These are phyloP conservation scores for Boletus eberwhitei DNA, from an alignment of 768 basidiomycete species.

Conservation along the genomic window DNA sequence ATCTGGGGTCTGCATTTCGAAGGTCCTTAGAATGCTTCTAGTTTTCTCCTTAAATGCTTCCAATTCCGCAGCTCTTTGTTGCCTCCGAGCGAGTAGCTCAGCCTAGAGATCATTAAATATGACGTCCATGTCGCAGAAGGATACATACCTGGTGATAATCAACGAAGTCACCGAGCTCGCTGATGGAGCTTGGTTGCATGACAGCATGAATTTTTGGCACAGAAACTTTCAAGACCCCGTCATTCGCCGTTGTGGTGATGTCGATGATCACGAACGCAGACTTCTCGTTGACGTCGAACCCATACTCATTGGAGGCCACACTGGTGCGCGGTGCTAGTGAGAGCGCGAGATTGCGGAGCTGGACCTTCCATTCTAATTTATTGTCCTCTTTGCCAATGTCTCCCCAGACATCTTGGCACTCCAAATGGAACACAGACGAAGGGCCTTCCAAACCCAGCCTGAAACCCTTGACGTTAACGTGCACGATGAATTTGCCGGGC, in stretches of 20 bases:
- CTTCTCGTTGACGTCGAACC: slow-evolving; percentile 57
- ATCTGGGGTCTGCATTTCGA: slow-evolving; percentile 56
- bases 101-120: slow-evolving; percentile 42
- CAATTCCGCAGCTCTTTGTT: slow-evolving; percentile 74
- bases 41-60: slow-evolving; percentile 83
- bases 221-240: slow-evolving; percentile 44
- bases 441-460: slow-evolving; percentile 73
- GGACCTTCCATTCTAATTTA: slow-evolving; percentile 61
- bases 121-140: not conserved
- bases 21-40: slow-evolving; percentile 65
- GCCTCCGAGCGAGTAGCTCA: slow-evolving; percentile 70
- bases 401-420: slow-evolving; percentile 72
- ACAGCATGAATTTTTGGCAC: slow-evolving; percentile 85
- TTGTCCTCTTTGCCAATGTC: slow-evolving; percentile 44
- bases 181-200: slow-evolving; percentile 91
- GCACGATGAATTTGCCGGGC: slow-evolving; percentile 41
- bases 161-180: slow-evolving; percentile 84
- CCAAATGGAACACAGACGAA: slow-evolving; percentile 69
- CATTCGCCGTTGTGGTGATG: slow-evolving; percentile 46
- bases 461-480: slow-evolving; percentile 74
- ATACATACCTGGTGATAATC: slow-evolving; percentile 72
- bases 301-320: slow-evolving; percentile 32
- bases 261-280: slow-evolving; percentile 87
- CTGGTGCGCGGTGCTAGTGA: slow-evolving; percentile 68
- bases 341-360: slow-evolving; percentile 72